A percentile compares a stretch with the other conserved stretches of the same genome.
These are phyloP conservation scores for Sphenostylis stenocarpa DNA, from an alignment of 306 rosid genomes.

Conservation along the genomic window DNA sequence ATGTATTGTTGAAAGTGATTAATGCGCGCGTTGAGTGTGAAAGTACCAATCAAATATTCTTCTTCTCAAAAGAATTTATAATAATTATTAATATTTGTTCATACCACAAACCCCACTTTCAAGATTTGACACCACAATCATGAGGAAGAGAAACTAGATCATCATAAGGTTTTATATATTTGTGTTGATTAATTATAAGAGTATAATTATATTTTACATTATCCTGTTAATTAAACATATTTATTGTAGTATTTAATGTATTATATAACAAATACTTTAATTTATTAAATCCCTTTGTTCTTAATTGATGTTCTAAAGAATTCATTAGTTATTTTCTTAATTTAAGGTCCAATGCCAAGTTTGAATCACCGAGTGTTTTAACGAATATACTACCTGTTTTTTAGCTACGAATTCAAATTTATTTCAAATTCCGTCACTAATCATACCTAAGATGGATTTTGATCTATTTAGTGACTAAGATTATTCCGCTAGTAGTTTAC, in stretches of 20 bases:
- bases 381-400: neutral
- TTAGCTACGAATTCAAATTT: too few species aligned
- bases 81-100: neutral
- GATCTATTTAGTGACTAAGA: too few species aligned
- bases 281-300: neutral
- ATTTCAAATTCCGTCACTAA: too few species aligned
- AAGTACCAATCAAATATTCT: neutral
- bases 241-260: neutral
- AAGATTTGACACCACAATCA: neutral
- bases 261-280: neutral
- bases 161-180: too few species aligned
- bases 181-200: too few species aligned
- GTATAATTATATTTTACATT: neutral
- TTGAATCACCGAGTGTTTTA: neutral
- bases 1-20: neutral
- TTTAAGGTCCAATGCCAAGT: neutral
- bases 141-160: too few species aligned
- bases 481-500: too few species aligned
- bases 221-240: neutral
- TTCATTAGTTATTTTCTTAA: neutral
- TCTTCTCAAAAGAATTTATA: neutral
- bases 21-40: neutral
- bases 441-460: too few species aligned
- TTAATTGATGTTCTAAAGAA: neutral
- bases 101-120: neutral